phyloP scores from a whole-genome alignment of 2,329 filamentous ascomycete species.

The Aspergillus tanneri region DNA sequence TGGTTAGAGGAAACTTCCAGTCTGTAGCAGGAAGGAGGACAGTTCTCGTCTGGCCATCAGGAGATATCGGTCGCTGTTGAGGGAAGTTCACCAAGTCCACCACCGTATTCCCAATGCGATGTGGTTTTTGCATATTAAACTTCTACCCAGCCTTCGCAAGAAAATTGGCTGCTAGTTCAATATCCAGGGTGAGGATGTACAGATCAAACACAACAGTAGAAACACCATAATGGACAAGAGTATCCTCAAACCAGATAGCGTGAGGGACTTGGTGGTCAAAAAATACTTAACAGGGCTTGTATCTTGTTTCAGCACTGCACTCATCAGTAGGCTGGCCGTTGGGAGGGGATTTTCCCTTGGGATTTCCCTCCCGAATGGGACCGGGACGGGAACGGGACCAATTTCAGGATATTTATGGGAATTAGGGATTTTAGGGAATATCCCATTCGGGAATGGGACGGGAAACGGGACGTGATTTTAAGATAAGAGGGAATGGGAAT shows the following conservation, averaged over 20 bases:
- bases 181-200: slow-evolving; percentile 14
- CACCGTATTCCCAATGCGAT: slow-evolving; percentile 9
- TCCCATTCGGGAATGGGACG: no score
- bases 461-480: no score
- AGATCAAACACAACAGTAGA: slow-evolving; percentile 17
- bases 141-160: slow-evolving; percentile 16
- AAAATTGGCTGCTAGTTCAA: slow-evolving; percentile 9
- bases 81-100: slow-evolving; percentile 7
- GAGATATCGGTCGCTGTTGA: slow-evolving; percentile 12
- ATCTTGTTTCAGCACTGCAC: background rate
- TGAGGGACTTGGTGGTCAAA: background rate
- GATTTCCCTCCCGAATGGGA: no score
- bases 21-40: slow-evolving; percentile 20
- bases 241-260: slow-evolving; percentile 15
- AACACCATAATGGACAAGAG: slow-evolving; percentile 16
- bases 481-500: no score
- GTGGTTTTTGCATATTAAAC: slow-evolving; percentile 2
- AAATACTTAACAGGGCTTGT: background rate
- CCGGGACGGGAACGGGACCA: no score
- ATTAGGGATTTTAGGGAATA: no score
- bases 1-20: slow-evolving; percentile 16
- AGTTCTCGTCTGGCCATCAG: slow-evolving; percentile 8
- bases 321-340: no score
- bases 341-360: no score
- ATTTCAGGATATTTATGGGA: no score